These are phyloP conservation scores for Neonectria ditissima DNA, from an alignment of 2,329 filamentous ascomycete genomes.

Conservation along the genomic window DNA sequence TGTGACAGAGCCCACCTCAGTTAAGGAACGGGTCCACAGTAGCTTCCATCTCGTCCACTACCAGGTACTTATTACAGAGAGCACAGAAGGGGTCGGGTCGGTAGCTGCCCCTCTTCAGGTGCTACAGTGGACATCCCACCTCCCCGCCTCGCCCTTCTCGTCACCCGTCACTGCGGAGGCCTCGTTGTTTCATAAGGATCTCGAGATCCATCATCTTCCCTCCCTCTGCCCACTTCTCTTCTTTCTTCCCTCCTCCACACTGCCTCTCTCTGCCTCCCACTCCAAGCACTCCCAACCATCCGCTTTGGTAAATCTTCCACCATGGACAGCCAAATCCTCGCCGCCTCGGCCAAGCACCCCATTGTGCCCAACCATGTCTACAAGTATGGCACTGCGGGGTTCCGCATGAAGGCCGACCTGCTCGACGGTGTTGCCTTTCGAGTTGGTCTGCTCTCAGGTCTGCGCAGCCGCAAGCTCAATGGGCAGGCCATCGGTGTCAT, in stretches of 20 bases:
- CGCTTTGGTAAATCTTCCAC: constrained; percentile 26
- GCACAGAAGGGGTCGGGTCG: not conserved
- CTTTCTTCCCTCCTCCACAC: constrained; percentile 9
- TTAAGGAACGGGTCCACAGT: too few relatives aligned
- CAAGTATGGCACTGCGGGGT: constrained; percentile 76
- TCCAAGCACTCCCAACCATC: constrained; percentile 4
- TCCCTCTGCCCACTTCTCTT: constrained; percentile 7
- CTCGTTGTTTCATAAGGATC: constrained; percentile 41
- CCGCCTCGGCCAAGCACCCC: constrained; percentile 71
- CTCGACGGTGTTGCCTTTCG: constrained; percentile 94
- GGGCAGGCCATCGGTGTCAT: constrained; percentile 95
- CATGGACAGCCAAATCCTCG: constrained; percentile 70
- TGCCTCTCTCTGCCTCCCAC: constrained; percentile 15
- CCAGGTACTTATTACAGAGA: not conserved
- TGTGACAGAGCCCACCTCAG: constrained; percentile 11
- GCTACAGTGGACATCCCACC: constrained; percentile 9
- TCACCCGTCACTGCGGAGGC: constrained; percentile 35
- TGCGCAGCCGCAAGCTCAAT: constrained; percentile 90
- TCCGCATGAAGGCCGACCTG: constrained; percentile 79
- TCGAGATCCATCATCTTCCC: constrained; percentile 39
- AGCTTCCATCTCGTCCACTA: not conserved
- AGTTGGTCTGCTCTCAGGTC: constrained; percentile 87
- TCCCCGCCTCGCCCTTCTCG: constrained; percentile 24
- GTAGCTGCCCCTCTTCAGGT: constrained; percentile 16
- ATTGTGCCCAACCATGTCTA: constrained; percentile 67